A percentile compares a stretch with the other conserved stretches of the same genome.
phyloP scores from a whole-genome alignment of 2,329 filamentous ascomycete species.

The Epichloe sibirici region DNA sequence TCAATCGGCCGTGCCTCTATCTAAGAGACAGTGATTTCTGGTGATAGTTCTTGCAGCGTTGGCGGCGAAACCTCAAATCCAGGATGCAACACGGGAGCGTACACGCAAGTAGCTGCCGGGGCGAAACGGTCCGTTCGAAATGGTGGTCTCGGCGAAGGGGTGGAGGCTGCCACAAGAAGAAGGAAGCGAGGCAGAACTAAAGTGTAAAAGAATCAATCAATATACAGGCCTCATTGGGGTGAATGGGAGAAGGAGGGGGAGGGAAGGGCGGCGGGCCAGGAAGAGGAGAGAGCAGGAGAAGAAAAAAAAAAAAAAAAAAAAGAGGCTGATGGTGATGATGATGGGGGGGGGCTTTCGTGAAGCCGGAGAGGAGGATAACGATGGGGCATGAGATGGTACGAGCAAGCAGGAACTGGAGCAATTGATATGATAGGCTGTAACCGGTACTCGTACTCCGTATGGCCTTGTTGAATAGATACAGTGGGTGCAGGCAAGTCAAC shows the following conservation, averaged over 20 bases:
- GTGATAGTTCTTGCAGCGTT: not conserved
- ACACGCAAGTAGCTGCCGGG: not conserved
- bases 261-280: conserved; percentile 5
- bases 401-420: conserved; percentile 1
- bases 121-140: conserved; percentile 3
- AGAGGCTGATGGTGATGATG: conserved; percentile 13
- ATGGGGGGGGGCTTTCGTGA: conserved; percentile 7
- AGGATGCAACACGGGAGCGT: not conserved
- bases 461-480: not conserved
- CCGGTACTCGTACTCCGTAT: no score
- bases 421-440: not conserved
- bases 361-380: not conserved
- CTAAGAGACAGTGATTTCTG: not conserved
- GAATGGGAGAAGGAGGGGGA: conserved; percentile 4
- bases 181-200: conserved; percentile 17
- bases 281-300: conserved; percentile 12
- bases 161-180: not conserved
- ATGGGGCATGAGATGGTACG: not conserved
- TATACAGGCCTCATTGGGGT: conserved; percentile 25
- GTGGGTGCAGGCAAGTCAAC: not conserved
- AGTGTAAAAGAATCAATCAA: conserved; percentile 22
- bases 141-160: not conserved
- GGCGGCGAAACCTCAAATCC: not conserved
- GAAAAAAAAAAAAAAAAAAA: conserved; percentile 10
- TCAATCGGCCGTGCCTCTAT: not conserved